Base-by-base conservation (phyloP, 2,329 filamentous ascomycete species). In the Drechslerella stenobrocha region DNA sequence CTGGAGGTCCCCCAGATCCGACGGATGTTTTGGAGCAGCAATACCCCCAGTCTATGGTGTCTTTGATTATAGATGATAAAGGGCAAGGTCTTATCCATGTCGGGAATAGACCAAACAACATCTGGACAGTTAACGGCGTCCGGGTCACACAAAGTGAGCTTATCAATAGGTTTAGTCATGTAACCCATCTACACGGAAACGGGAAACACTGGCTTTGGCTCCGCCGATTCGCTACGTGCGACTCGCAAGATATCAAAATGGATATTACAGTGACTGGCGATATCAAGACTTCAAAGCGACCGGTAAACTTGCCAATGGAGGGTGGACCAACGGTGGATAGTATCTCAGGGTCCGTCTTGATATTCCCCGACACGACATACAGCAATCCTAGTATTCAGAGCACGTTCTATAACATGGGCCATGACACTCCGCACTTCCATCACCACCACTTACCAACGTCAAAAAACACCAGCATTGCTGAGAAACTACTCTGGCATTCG, bases 1-100 rank as follows among this genome's bases (percentile, higher is more conserved):
- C 15, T 3, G 53, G 52, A n/a, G 61, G 61, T 1, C 61, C 61
- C 1, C 9, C 1, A 35, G 22, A 55, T 4, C 48, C 61, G 0
- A 37, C 18, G 0, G 18, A 15, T 7, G 40, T 59, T 11, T 2
- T 66, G 2, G 26, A 47, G 7, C 32, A 50, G 3, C 35, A 58
- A 24, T 66, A 66, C 13, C 61, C 61, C 9, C 61, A 66, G 23
- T 59, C 53, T 3, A 66, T 66, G 61, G 20, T 66, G 1, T 66
- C 61, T 7, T 11, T 66, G 1, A 51, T 37, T 8, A 55, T 66
- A 2, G 53, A 59, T 7, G 22, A 22, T 2, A 40, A 18, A 1
- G 61, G 61, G 1, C 40, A 52, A 9, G 55, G 53, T 26, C 26
- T 66, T 11, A 66, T 66, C 6, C 61, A 66, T 15, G 53, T 59